Conservation (phyloP, 2,329 filamentous ascomycete species). For the Arthrobotrys conoides region DNA sequence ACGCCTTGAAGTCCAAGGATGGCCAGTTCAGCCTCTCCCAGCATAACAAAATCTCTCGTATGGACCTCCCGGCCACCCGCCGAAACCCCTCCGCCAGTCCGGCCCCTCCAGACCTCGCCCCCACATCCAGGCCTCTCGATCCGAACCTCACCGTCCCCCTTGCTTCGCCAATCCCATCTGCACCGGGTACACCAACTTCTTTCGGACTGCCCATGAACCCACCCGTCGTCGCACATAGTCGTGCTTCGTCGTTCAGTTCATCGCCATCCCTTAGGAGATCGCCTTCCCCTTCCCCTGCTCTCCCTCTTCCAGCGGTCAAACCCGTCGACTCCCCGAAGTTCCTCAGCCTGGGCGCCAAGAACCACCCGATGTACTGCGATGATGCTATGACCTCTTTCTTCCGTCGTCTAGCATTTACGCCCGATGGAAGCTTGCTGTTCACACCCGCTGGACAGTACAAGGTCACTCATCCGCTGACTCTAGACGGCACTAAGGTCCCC, state of each 20-base stretch:
- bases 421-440: conserved; percentile 92
- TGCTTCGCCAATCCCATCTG: conserved; percentile 88
- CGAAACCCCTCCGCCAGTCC: conserved; percentile 93
- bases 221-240: conserved; percentile 85
- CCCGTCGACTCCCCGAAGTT: conserved; percentile 91
- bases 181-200: conserved; percentile 92
- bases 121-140: conserved; percentile 73
- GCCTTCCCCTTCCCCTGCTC: conserved; percentile 90
- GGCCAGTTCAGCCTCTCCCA: conserved; percentile 89
- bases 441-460: conserved; percentile 97
- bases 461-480: conserved; percentile 77
- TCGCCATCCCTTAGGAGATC: conserved; percentile 85
- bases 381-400: conserved; percentile 98
- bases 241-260: conserved; percentile 91
- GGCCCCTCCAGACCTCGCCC: conserved; percentile 84
- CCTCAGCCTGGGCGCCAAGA: conserved; percentile 78
- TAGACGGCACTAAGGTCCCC: conserved; percentile 78
- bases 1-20: conserved; percentile 95
- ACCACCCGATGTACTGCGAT: conserved; percentile 92
- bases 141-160: conserved; percentile 72
- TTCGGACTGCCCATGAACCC: conserved; percentile 95
- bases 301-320: conserved; percentile 95
- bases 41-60: conserved; percentile 85
- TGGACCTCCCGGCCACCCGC: conserved; percentile 86
- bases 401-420: conserved; percentile 90